Percentiles rank a stretch among this genome's conserved stretches.
Evolutionary conservation across 148 eudicot species (phyloP).

Genomic region (Rhododendron ferrugineum): DNA sequence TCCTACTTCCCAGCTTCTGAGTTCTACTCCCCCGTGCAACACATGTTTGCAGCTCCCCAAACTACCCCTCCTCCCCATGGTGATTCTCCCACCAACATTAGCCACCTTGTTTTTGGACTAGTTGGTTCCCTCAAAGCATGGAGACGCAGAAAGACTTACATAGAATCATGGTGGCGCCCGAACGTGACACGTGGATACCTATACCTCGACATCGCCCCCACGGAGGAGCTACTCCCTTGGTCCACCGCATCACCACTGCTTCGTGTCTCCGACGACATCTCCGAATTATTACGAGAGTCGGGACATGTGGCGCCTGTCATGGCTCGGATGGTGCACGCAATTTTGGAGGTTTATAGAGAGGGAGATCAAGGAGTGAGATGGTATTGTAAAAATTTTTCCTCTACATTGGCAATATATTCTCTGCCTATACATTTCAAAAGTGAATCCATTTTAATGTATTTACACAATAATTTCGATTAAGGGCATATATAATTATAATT

Average conservation of each 20-base stretch:
- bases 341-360: constrained; percentile 22
- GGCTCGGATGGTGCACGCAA: constrained; percentile 22
- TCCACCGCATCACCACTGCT: constrained; percentile 16
- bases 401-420: neutral
- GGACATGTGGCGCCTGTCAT: too few species aligned
- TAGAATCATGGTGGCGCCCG: constrained; percentile 36
- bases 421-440: neutral
- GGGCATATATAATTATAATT: too few species aligned
- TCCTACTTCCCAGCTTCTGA: neutral
- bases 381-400: neutral
- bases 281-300: too few species aligned
- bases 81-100: constrained; percentile 14
- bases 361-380: constrained; percentile 17
- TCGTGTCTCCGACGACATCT: constrained; percentile 10
- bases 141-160: constrained; percentile 12
- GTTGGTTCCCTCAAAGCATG: constrained; percentile 13
- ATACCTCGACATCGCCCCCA: constrained; percentile 15
- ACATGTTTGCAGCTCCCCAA: neutral
- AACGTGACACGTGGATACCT: constrained; percentile 22
- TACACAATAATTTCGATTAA: too few species aligned
- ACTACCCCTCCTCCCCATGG: neutral
- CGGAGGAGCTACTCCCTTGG: constrained; percentile 25
- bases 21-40: neutral
- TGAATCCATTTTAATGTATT: neutral
- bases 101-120: constrained; percentile 28